A percentile compares a stretch with the other conserved stretches of the same genome.
phyloP scores from a whole-genome alignment of 2,329 filamentous ascomycete species.

The Pestalotiopsis sp. region DNA sequence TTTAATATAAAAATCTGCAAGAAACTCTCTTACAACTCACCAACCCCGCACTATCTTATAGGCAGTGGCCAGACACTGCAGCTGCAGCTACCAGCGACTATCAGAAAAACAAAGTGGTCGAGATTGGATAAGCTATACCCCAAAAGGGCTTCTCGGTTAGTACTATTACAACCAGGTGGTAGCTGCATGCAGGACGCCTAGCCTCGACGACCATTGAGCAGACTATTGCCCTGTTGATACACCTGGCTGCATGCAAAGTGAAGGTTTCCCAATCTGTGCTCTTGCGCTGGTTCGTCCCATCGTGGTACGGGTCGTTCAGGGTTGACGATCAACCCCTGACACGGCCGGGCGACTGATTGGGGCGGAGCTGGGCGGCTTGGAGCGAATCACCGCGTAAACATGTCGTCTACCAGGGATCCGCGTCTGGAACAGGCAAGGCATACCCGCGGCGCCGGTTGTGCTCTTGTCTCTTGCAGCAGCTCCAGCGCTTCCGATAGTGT shows the following conservation, averaged over 20 bases:
- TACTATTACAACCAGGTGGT: background rate
- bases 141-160: background rate
- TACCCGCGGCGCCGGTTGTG: slow-evolving; percentile 20
- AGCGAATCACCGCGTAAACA: slow-evolving; percentile 20
- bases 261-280: slow-evolving; percentile 17
- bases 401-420: slow-evolving; percentile 14
- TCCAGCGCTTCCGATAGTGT: slow-evolving; percentile 7
- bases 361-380: slow-evolving; percentile 17
- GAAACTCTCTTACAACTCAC: background rate
- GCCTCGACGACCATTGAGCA: background rate
- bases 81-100: background rate
- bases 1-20: background rate
- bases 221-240: background rate
- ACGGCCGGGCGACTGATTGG: slow-evolving; percentile 18
- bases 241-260: slow-evolving; percentile 22
- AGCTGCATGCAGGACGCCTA: slow-evolving; percentile 1
- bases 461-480: background rate
- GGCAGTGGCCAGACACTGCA: background rate
- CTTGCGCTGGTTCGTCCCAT: slow-evolving; percentile 24
- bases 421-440: slow-evolving; percentile 29
- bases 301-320: slow-evolving; percentile 18
- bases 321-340: slow-evolving; percentile 15
- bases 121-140: background rate
- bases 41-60: background rate
- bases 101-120: background rate